Evolutionary conservation across 441 rosid genomes (phyloP), one percentile per base, ranked within the genome.

Genomic region (Erysimum cheiri): DNA sequence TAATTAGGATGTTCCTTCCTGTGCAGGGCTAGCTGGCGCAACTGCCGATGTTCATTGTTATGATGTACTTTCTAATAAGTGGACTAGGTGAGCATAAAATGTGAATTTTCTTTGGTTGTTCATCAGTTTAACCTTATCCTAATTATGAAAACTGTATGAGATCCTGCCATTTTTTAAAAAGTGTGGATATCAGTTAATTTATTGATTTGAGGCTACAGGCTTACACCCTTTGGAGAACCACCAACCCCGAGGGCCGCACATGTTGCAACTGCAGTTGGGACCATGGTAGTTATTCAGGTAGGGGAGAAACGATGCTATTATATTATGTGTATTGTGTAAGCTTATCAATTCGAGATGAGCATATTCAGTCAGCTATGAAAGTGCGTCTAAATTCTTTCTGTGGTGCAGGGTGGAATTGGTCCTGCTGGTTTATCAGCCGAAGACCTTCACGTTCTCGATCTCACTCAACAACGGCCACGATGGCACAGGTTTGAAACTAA

Each of bases 241-340:
- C 99, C 99, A 40, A 92, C 97, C 44, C 97, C 99, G 19, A 89
- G 99, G 84, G 99, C 99, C 52, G 99, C 99, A 46, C 99, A 96
- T 82, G 97, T 96, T 65, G 99, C 99, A 36, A 87, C 96, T 71
- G 99, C 99, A 8, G 99, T 96, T 48, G 99, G 99, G 67, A 96
- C 99, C 43, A 96, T 96, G 99, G 99, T 96, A 29, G 99, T 96
- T 78, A 88, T 96, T 81, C 99, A 96, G 98, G 99, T 90, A 67
- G 59, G 86, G 49, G 22, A 50, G 46, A 37, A 70, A 40, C 28
- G 8, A 24, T 67, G 50, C 19, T 71, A 33, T 65, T 14, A 41
- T 47, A 37, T 14, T 58, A 37, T 60, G 17, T 49, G 41, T 49
- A 41, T 14, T 39, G n/a, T 53, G 47, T 56, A 57, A 64, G 13